Base-by-base conservation (phyloP, 1,139 yeast species). In the Suhomyces guaymorum region DNA sequence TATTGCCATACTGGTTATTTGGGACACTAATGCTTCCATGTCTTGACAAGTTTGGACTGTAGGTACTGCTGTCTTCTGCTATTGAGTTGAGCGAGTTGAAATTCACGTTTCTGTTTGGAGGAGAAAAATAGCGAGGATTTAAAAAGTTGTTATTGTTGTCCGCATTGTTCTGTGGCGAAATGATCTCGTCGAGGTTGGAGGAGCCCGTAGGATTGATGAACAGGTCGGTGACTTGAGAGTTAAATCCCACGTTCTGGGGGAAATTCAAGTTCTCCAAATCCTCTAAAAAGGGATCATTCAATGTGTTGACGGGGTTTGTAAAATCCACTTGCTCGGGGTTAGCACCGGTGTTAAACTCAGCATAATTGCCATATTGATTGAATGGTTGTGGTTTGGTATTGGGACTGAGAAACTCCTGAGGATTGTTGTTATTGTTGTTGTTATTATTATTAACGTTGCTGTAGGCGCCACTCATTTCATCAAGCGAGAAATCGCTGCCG, bases 91-190 rank as follows among this genome's bases (percentile, higher is more conserved):
- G 52, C 11, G 57, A 48, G 38, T 55, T 55, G 35, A 53, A 63
- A 37, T 59, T 54, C 9, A 48, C 39, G 32, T 37, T 48, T 35
- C 50, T 57, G 12, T 51, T 55, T 5, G 69, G 61, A 3, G 75
- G 75, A 1, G 73, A 66, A 38, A 70, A 70, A 47, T 67, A 69
- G 40, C 66, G 72, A 5, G 73, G 62, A 33, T 61, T 65, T 30
- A 66, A 47, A 33, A 62, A 66, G 29, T 55, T 39, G 26, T 45
- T 42, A 32, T 48, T 47, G 33, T 51, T 51, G 33, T 49, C 49
- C 6, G 30, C 27, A 11, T 33, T 38, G 20, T 43, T 36, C 4
- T 46, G 37, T 19, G 73, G 73, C 3, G 69, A 65, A 24, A 66
- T 59, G 15, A 66, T 49, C 43, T 63, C 70, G 41, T 66, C 71